Percentiles rank a stretch among this genome's conserved stretches.
Conservation (phyloP, 257 asterid species). For the Handroanthus guayacan region DNA sequence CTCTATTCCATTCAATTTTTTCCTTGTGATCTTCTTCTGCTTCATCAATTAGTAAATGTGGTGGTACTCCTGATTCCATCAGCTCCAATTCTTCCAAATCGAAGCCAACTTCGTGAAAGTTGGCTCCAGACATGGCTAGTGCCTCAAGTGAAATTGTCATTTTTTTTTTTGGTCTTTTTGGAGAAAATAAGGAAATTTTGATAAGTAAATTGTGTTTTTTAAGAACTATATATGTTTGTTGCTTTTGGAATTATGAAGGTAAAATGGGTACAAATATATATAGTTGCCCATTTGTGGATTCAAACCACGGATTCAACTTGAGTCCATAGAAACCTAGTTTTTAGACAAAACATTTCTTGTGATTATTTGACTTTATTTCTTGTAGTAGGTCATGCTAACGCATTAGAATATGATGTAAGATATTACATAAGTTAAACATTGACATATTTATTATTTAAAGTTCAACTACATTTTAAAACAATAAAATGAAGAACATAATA, state of each 20-base stretch:
- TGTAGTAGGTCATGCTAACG: not conserved
- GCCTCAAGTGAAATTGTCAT: conserved; percentile 59
- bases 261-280: no score
- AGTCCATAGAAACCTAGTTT: no score
- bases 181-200: not conserved
- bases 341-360: conserved; percentile 33
- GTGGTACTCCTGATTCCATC: conserved; percentile 40
- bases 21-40: conserved; percentile 23
- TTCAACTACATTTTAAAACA: not conserved
- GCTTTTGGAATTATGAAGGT: no score
- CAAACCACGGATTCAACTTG: no score
- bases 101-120: conserved; percentile 37
- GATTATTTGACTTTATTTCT: conserved; percentile 24
- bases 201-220: not conserved
- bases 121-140: conserved; percentile 60
- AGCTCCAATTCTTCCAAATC: conserved; percentile 41
- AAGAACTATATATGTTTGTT: no score
- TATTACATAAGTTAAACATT: not conserved
- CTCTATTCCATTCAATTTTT: no score
- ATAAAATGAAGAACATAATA: no score
- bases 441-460: not conserved
- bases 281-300: no score
- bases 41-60: conserved; percentile 43
- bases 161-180: no score
- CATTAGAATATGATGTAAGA: not conserved